These are phyloP conservation scores for Penicillium sp. DNA, from an alignment of 2,329 filamentous ascomycete species.

Conservation along the genomic window DNA sequence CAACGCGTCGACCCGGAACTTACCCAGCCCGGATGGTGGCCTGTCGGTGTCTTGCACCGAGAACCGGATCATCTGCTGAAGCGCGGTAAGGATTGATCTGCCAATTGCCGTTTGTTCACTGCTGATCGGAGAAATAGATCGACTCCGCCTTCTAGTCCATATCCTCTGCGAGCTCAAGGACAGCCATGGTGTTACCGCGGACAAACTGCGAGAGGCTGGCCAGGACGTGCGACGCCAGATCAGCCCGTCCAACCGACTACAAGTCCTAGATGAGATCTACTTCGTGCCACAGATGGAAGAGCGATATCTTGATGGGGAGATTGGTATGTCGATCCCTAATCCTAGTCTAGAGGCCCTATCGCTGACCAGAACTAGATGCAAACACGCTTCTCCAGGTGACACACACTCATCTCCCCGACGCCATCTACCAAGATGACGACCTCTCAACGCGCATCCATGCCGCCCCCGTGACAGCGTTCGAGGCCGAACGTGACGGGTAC, in stretches of 20 bases:
- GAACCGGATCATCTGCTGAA: slow-evolving; percentile 38
- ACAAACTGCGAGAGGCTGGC: slow-evolving; percentile 40
- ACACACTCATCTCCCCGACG: too few relatives aligned
- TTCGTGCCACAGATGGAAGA: slow-evolving; percentile 40
- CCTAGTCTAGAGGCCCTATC: too few relatives aligned
- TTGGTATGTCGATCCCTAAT: too few relatives aligned
- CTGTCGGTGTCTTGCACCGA: slow-evolving; percentile 31
- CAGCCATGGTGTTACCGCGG: slow-evolving; percentile 37
- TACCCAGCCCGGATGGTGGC: slow-evolving; percentile 38
- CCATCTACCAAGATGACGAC: too few relatives aligned
- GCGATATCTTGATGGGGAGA: slow-evolving; percentile 33
- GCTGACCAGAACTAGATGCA: too few relatives aligned
- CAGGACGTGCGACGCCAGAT: slow-evolving; percentile 40
- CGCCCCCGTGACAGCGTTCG: too few relatives aligned
- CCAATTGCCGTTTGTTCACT: too few relatives aligned
- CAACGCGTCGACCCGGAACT: slow-evolving; percentile 31
- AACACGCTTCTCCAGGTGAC: too few relatives aligned
- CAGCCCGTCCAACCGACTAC: slow-evolving; percentile 32
- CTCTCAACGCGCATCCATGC: too few relatives aligned
- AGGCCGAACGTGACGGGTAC: too few relatives aligned
- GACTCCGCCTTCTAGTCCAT: slow-evolving; percentile 41
- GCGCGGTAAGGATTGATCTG: slow-evolving; percentile 28
- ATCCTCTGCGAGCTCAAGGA: slow-evolving; percentile 39
- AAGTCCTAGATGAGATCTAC: slow-evolving; percentile 43
- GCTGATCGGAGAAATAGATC: too few relatives aligned